Conservation (phyloP, 108 stramenopile species). For the Nitzschia sp. region DNA sequence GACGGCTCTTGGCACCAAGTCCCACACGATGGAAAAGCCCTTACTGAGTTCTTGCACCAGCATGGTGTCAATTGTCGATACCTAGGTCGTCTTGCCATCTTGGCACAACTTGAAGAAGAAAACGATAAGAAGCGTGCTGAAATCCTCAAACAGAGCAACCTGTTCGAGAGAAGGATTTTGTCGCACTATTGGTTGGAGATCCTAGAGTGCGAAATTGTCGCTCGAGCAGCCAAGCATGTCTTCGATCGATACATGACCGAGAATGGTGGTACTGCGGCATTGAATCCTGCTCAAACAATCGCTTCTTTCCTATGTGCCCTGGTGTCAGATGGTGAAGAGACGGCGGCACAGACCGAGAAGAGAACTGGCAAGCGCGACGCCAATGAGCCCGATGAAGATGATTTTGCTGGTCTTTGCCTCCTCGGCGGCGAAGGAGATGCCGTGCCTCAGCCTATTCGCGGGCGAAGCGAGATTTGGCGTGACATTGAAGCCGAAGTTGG, state of each 20-base stretch:
- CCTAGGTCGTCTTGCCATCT: constrained; percentile 81
- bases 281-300: constrained; percentile 72
- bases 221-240: constrained; percentile 89
- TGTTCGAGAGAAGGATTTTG: constrained; percentile 58
- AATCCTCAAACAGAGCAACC: constrained; percentile 40
- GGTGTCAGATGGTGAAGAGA: constrained; percentile 77
- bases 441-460: constrained; percentile 26
- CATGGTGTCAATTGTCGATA: constrained; percentile 95
- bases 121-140: constrained; percentile 54
- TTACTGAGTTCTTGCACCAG: constrained; percentile 86
- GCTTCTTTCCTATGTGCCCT: constrained; percentile 88
- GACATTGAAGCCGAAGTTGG: constrained; percentile 80
- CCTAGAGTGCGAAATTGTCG: constrained; percentile 95
- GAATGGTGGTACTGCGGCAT: constrained; percentile 46
- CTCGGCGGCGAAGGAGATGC: constrained; percentile 47
- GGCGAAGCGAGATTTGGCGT: constrained; percentile 63
- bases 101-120: constrained; percentile 80
- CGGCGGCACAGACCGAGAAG: constrained; percentile 76
- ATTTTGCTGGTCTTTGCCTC: constrained; percentile 49
- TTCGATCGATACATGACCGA: constrained; percentile 71
- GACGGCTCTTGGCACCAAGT: constrained; percentile 52
- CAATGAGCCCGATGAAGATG: constrained; percentile 52
- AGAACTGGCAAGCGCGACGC: constrained; percentile 36
- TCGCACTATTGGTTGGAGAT: constrained; percentile 91
- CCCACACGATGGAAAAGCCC: constrained; percentile 76